phyloP scores from a whole-genome alignment of 2,329 filamentous ascomycete species.

The Allantophomopsis cytisporea region DNA sequence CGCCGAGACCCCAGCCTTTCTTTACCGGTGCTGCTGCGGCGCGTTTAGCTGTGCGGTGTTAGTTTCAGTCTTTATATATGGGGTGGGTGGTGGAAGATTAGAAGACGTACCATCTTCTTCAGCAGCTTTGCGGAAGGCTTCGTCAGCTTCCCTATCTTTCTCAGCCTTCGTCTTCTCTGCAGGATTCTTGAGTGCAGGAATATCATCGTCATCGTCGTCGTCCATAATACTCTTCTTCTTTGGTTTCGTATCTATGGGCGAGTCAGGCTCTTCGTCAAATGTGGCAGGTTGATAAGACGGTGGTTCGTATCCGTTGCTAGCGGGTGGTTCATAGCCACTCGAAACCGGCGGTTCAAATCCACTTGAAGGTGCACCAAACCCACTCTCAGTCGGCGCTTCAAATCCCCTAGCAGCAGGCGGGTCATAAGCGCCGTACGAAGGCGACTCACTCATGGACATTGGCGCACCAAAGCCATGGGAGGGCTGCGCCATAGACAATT shows the following conservation, averaged over 20 bases:
- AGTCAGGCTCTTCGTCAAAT: constrained; percentile 27
- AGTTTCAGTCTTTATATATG: constrained; percentile 1
- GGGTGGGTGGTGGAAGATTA: constrained; percentile 5
- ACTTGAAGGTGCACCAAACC: constrained; percentile 49
- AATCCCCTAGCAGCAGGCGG: constrained; percentile 4
- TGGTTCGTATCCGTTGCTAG: constrained; percentile 38
- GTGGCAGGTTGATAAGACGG: constrained; percentile 41
- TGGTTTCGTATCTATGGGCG: constrained; percentile 31
- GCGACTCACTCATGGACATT: constrained; percentile 17
- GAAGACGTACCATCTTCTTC: constrained; percentile 51
- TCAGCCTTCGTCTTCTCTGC: constrained; percentile 47
- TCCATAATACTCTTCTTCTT: constrained; percentile 75
- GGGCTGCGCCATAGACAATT: constrained; percentile 17
- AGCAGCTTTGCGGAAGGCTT: constrained; percentile 74
- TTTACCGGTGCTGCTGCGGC: constrained; percentile 36
- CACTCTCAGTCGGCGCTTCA: constrained; percentile 18
- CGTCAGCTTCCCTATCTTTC: constrained; percentile 68
- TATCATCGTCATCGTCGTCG: constrained; percentile 65
- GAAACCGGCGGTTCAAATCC: constrained; percentile 21
- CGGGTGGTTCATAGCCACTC: constrained; percentile 13
- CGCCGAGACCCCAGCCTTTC: constrained; percentile 67
- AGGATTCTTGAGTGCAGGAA: constrained; percentile 29
- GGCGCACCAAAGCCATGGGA: constrained; percentile 39
- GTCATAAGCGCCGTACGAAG: constrained; percentile 13
- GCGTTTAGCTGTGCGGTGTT: constrained; percentile 40